Evolutionary conservation across 805 yeast genomes (phyloP).

Genomic region (Tanozyma kutaoensis): DNA sequence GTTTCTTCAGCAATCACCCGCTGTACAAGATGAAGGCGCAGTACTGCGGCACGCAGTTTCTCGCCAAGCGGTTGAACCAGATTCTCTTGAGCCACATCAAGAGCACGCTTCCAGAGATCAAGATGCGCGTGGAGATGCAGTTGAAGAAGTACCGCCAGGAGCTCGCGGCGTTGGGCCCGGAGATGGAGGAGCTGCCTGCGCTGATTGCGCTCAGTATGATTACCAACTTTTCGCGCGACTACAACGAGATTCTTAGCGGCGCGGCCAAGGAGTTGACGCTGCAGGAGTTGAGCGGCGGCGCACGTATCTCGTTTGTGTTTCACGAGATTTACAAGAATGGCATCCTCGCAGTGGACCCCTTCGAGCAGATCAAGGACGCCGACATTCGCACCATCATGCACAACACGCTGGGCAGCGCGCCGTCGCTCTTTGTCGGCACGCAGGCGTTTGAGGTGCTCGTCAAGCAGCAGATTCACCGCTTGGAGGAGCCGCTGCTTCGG

Average conservation of each 20-base stretch:
- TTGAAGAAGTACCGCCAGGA: slow-evolving; percentile 71
- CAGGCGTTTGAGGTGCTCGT: slow-evolving; percentile 94
- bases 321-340: slow-evolving; percentile 94
- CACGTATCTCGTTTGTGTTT: slow-evolving; percentile 92
- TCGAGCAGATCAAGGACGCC: slow-evolving; percentile 88
- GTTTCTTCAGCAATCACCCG: slow-evolving; percentile 79
- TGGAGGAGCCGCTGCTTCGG: slow-evolving; percentile 85
- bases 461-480: slow-evolving; percentile 60
- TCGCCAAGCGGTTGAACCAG: slow-evolving; percentile 83
- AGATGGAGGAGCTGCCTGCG: slow-evolving; percentile 77
- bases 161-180: slow-evolving; percentile 67
- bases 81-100: slow-evolving; percentile 79
- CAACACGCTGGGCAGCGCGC: slow-evolving; percentile 91
- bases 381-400: slow-evolving; percentile 96
- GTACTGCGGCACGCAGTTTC: slow-evolving; percentile 96
- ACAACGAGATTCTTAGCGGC: slow-evolving; percentile 83
- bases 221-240: slow-evolving; percentile 86
- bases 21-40: slow-evolving; percentile 88
- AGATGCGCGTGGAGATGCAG: slow-evolving; percentile 75
- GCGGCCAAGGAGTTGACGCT: slow-evolving; percentile 81
- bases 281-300: slow-evolving; percentile 93
- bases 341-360: slow-evolving; percentile 83
- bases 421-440: slow-evolving; percentile 92
- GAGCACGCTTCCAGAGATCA: slow-evolving; percentile 67
- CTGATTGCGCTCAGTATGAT: slow-evolving; percentile 83